Conservation (phyloP, 441 rosid genomes). For the Dalechampia spathulata region DNA sequence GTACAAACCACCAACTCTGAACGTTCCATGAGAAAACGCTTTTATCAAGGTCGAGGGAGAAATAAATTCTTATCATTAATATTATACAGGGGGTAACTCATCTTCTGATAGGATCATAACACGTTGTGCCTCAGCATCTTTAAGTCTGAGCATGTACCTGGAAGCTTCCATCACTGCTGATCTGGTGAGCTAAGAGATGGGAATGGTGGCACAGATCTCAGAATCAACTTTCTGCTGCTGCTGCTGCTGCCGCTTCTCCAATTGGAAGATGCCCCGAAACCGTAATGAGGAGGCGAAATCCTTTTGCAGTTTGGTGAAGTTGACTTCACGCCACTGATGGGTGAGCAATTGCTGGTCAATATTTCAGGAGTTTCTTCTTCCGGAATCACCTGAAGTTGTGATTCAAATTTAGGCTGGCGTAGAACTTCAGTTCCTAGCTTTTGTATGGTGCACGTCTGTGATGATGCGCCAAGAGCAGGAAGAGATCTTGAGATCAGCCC, state of each 20-base stretch:
- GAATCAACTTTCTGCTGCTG: conserved; percentile 72
- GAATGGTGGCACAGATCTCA: conserved; percentile 64
- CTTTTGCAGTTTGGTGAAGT: conserved; percentile 78
- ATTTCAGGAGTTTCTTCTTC: conserved; percentile 48
- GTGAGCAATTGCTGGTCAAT: conserved; percentile 35
- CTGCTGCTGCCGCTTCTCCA: conserved; percentile 52
- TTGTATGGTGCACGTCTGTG: conserved; percentile 22
- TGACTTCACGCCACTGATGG: conserved; percentile 35
- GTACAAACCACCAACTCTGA: neutral
- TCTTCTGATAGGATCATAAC: too few species aligned
- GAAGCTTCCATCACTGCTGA: conserved; percentile 5
- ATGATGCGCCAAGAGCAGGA: conserved; percentile 37
- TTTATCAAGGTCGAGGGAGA: neutral
- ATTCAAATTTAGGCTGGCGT: conserved; percentile 38
- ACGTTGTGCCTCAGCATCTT: neutral
- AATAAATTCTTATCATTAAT: neutral
- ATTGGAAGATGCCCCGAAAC: conserved; percentile 45
- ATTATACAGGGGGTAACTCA: neutral
- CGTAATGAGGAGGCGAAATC: conserved; percentile 66
- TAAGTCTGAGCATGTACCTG: neutral
- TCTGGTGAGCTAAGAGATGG: conserved; percentile 47
- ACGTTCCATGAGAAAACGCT: neutral
- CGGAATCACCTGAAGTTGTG: conserved; percentile 31
- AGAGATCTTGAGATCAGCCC: conserved; percentile 46
- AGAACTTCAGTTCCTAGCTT: conserved; percentile 14